Conservation (phyloP, 345 rosid genomes). For the Lepidium sativum region DNA sequence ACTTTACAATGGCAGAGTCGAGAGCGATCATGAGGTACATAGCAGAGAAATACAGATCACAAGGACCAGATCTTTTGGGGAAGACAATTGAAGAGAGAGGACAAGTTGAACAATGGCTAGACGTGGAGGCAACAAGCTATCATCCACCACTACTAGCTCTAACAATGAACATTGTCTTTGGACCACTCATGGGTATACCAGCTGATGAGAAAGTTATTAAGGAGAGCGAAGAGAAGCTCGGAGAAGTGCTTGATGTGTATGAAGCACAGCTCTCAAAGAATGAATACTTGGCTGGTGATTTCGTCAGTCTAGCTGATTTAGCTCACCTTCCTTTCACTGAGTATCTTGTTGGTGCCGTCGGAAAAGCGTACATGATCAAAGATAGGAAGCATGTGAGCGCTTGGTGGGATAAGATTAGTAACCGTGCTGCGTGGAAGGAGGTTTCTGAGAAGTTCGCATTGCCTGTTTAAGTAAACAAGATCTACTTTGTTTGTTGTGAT, state of each 20-base stretch:
- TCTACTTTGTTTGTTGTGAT: neutral
- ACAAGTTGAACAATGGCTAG: conserved; percentile 59
- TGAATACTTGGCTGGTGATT: conserved; percentile 57
- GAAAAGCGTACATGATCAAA: conserved; percentile 40
- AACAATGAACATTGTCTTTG: conserved; percentile 36
- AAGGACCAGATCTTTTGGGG: conserved; percentile 27
- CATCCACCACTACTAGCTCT: conserved; percentile 40
- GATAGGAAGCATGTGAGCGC: conserved; percentile 47
- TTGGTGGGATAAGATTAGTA: conserved; percentile 65
- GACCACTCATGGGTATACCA: conserved; percentile 30
- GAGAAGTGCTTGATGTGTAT: conserved; percentile 43
- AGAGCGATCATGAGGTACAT: conserved; percentile 60
- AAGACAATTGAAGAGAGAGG: conserved; percentile 34
- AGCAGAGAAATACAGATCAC: conserved; percentile 50
- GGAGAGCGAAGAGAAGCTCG: conserved; percentile 59
- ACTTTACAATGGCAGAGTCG: conserved; percentile 35
- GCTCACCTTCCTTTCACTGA: conserved; percentile 52
- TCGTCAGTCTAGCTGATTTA: conserved; percentile 58
- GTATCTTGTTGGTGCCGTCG: conserved; percentile 39
- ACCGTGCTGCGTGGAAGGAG: conserved; percentile 54
- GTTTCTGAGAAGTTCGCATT: conserved; percentile 26
- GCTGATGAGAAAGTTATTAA: conserved; percentile 36
- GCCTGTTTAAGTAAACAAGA: neutral
- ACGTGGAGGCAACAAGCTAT: conserved; percentile 47
- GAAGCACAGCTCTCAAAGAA: conserved; percentile 50